These are phyloP conservation scores for Ensete glaucum DNA, from an alignment of 176 grass and related monocot genomes.

Conservation along the genomic window DNA sequence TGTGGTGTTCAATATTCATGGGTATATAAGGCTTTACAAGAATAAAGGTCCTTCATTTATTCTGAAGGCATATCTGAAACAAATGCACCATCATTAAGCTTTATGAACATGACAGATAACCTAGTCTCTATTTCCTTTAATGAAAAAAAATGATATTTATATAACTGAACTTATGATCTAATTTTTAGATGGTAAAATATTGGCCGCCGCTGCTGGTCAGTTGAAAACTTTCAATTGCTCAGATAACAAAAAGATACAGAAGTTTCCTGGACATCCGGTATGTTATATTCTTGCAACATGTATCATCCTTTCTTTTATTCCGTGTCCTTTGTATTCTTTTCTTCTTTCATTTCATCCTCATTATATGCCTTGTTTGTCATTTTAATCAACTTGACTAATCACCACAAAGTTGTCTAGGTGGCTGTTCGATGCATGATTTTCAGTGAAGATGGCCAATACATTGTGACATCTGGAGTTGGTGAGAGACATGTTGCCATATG, in stretches of 20 bases:
- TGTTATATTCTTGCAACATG: conserved; percentile 5
- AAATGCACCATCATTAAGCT: too few species aligned
- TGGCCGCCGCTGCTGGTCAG: conserved; percentile 87
- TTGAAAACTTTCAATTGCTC: conserved; percentile 68
- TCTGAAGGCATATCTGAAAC: too few species aligned
- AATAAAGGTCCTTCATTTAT: too few species aligned
- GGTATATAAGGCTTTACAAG: not conserved
- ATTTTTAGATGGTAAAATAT: conserved; percentile 63
- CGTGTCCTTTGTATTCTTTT: conserved; percentile 1
- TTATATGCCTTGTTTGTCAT: not conserved
- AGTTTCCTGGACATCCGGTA: conserved; percentile 88
- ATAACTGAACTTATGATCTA: not conserved
- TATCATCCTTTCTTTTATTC: conserved; percentile 17
- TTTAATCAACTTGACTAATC: conserved; percentile 11
- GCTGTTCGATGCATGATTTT: conserved; percentile 75
- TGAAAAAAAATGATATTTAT: not conserved
- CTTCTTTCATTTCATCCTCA: not conserved
- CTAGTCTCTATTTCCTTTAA: not conserved
- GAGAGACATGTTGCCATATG: conserved; percentile 86
- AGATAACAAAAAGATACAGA: conserved; percentile 79
- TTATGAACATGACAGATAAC: not conserved
- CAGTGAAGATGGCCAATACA: conserved; percentile 57
- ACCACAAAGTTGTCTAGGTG: conserved; percentile 28
- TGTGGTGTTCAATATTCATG: not conserved
- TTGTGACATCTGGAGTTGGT: conserved; percentile 82